A percentile compares a stretch with the other conserved stretches of the same genome.
phyloP scores from a whole-genome alignment of 2,329 filamentous ascomycete genomes.

The Calonectria henricotiae region DNA sequence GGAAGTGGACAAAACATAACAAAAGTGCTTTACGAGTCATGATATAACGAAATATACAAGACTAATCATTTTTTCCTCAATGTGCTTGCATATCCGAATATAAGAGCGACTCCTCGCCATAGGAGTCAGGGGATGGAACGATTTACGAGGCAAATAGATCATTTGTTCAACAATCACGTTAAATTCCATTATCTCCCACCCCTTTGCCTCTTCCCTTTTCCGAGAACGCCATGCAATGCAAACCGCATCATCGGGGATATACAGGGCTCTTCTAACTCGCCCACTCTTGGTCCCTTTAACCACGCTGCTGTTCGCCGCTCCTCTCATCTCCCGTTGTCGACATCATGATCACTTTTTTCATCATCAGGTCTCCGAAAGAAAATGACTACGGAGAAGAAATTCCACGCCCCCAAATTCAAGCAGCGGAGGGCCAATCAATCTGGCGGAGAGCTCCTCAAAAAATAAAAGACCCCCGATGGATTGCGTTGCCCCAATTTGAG shows the following conservation, averaged over 20 bases:
- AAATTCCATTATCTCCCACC: constrained; percentile 54
- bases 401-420: constrained; percentile 34
- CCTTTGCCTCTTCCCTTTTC: constrained; percentile 54
- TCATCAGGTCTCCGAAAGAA: constrained; percentile 24
- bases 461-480: constrained; percentile 36
- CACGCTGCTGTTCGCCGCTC: constrained; percentile 43
- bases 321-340: constrained; percentile 40
- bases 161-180: constrained; percentile 54
- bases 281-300: constrained; percentile 43
- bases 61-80: constrained; percentile 26
- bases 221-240: constrained; percentile 61
- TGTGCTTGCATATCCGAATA: constrained; percentile 2
- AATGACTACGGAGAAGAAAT: constrained; percentile 31
- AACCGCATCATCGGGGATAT: constrained; percentile 58
- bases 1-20: background rate
- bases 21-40: constrained; percentile 34
- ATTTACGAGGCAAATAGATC: constrained; percentile 45
- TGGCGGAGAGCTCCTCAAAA: constrained; percentile 36
- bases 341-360: constrained; percentile 27
- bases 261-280: constrained; percentile 48
- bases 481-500: constrained; percentile 47
- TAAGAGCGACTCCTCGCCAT: constrained; percentile 14
- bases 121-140: constrained; percentile 8
- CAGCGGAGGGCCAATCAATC: constrained; percentile 45
- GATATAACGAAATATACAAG: constrained; percentile 37